Base-by-base conservation (phyloP, 2,329 filamentous ascomycete species). In the Fusarium subtropicale region DNA sequence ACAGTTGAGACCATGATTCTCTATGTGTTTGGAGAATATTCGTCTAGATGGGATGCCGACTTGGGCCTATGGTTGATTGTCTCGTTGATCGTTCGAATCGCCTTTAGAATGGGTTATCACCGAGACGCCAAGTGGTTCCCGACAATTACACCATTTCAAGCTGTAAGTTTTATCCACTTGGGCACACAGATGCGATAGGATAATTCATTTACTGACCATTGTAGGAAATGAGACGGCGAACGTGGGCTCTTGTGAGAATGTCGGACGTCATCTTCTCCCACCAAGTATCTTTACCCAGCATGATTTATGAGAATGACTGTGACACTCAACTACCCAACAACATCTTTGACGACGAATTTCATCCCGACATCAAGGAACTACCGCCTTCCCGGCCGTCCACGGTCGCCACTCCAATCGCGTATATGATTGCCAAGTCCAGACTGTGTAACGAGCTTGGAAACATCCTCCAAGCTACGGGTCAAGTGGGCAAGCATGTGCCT, bases 261-360 rank as follows among this genome's bases (percentile, higher is more conserved):
- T 85, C 87, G 30, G 92, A 96, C 76, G 84, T 92, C 13, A 84
- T 94, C 57, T 93, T 94, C 74, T 95, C 92, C 1, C 91, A 92
- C 64, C 91, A 93, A 74, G 84, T 89, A 4, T 88, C 86, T n/a
- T 76, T 89, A 22, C 87, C 87, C 7, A 86, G 81, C 64, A 93
- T 94, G 85, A 90, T 94, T 28, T 87, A 91, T 66, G 86, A 91
- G 15, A 85, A 91, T 48, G 90, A 94, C 75, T 93, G 89, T 57
- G 93, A 96, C 74, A 91, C 92, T 0, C 86, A 91, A 71, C 80
- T 92, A 8, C 92, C 92, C 1, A 87, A 89, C 59, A 96, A 95
- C 74, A 86, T 95, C 18, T 92, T 92, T 75, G 92, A 96, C 71
- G 91, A 94, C 66, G 92, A 95, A 70, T 90, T 96, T 39, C 86